Base-by-base conservation (phyloP, 768 basidiomycete genomes). In the Phaeotremella fagi region DNA sequence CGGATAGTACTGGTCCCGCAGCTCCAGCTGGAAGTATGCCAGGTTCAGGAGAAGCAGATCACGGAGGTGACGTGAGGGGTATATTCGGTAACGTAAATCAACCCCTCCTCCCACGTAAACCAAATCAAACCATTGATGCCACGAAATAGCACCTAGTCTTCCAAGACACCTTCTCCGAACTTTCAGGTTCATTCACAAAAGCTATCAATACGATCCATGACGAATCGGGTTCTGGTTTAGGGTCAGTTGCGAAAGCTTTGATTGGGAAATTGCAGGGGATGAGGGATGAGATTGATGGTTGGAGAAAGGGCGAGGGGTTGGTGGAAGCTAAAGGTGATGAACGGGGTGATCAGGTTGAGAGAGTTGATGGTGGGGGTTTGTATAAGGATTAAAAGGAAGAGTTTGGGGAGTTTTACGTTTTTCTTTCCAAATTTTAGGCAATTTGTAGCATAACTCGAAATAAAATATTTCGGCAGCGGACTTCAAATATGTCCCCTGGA, bases 41-140 rank as follows among this genome's bases (percentile, higher is more conserved):
- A 18, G 73, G 73, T 24, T 62, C 63, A 3, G 71, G 68, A 3
- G 50, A 55, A 2, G 65, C 71, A 4, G 61, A 66, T 16, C 65
- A 64, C 22, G 59, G 58, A 20, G 71, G 63, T 1, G 59, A 64
- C 42, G 68, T 68, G 15, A 48, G 69, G 45, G 64, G 68, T 6
- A 63, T 74, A 0, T 74, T 74, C 43, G 62, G 65, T 29, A 74
- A 74, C 46, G 73, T 74, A 35, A 59, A 70, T 61, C 6, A 43
- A 37, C 2, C 18, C 9, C 15, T 18, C 14, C 7, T 31, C 9
- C 16, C 31, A 33, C 31, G 31, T 33, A 7, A n/a, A n/a, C n/a
- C n/a, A n/a, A n/a, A n/a, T n/a, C n/a, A n/a, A n/a, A n/a, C n/a
- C n/a, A n/a, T n/a, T n/a, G n/a, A n/a, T n/a, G n/a, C 31, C 7